Evolutionary conservation across 2,329 filamentous ascomycete genomes (phyloP).

Genomic region (Cercospora nicotianae): DNA sequence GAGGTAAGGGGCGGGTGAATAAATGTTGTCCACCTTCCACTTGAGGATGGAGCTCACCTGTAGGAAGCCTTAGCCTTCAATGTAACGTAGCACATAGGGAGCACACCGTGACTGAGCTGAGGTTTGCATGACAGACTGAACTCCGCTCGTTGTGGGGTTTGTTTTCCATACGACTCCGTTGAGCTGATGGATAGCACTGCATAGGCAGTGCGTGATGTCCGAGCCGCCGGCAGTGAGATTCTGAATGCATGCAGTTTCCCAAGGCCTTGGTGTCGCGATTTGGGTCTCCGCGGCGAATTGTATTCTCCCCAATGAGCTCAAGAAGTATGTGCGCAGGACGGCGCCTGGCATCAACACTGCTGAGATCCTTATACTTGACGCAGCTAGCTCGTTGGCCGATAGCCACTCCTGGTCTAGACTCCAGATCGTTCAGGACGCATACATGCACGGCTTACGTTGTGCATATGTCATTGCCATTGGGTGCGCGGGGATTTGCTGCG

Average conservation of each 20-base stretch:
- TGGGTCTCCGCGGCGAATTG: background rate
- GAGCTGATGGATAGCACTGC: too few species aligned
- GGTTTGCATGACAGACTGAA: too few species aligned
- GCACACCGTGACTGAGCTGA: too few species aligned
- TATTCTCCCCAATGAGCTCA: background rate
- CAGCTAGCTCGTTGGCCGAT: background rate
- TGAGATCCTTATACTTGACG: background rate
- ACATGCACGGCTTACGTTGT: background rate
- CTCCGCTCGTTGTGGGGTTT: too few species aligned
- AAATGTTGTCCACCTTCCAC: too few species aligned
- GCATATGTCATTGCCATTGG: background rate
- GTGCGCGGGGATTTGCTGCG: background rate
- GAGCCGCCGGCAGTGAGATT: too few species aligned
- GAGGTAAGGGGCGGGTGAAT: too few species aligned
- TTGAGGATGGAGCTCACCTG: too few species aligned
- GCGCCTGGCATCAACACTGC: background rate
- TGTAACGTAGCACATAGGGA: too few species aligned
- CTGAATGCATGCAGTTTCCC: background rate
- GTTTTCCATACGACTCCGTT: too few species aligned
- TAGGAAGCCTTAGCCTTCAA: too few species aligned
- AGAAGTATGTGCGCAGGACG: background rate
- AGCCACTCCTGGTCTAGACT: background rate
- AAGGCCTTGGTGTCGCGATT: background rate
- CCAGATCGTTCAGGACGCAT: background rate
- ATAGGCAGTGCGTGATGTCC: too few species aligned